Evolutionary conservation across 1,284 basidiomycete species (phyloP).

Genomic region (Puccinia novopanici): DNA sequence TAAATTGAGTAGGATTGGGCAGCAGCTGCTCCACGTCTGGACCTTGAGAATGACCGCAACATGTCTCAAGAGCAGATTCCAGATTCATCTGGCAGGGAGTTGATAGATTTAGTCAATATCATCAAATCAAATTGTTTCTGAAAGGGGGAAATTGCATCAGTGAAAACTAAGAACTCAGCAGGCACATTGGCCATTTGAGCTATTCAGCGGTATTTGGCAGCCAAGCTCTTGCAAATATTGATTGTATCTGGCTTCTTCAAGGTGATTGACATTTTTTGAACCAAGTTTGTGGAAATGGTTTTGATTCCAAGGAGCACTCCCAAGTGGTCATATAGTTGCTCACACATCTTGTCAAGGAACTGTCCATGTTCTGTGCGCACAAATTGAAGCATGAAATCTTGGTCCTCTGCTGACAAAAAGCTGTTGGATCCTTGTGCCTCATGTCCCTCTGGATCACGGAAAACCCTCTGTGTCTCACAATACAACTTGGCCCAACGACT

Average conservation of each 20-base stretch:
- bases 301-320: too few relatives aligned
- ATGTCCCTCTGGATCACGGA: background rate
- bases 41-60: background rate
- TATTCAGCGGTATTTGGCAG: background rate
- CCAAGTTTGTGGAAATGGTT: too few relatives aligned
- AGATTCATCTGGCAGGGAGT: too few relatives aligned
- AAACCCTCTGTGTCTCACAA: background rate
- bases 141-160: background rate
- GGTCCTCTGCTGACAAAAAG: background rate
- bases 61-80: too few relatives aligned
- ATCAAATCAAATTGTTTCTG: too few relatives aligned
- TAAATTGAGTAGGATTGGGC: background rate
- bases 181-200: background rate
- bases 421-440: too few relatives aligned
- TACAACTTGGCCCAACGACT: background rate
- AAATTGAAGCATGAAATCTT: background rate
- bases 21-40: background rate
- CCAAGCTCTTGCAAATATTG: background rate
- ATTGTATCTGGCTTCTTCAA: background rate
- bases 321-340: background rate
- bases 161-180: background rate
- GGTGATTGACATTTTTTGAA: too few relatives aligned
- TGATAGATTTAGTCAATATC: too few relatives aligned
- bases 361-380: background rate
- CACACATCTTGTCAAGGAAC: background rate